Conservation (phyloP, 176 grass and related monocot species). For the Zea luxurians region DNA sequence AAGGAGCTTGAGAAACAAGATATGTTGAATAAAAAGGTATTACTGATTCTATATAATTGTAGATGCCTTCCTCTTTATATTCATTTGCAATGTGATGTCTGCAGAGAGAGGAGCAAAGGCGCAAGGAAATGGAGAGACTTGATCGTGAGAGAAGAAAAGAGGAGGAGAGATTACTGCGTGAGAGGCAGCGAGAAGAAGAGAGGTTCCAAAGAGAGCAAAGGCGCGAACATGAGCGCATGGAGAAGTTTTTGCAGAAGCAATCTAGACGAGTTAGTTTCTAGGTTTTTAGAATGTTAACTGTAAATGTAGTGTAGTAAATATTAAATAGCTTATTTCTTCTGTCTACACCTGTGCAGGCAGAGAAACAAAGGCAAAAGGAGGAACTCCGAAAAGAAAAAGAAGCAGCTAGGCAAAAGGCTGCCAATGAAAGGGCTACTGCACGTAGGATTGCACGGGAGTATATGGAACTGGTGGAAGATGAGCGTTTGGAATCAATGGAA, state of each 20-base stretch:
- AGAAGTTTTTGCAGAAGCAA: slow-evolving; percentile 87
- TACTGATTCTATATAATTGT: slow-evolving; percentile 22
- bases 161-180: slow-evolving; percentile 84
- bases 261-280: slow-evolving; percentile 65
- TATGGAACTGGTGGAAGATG: slow-evolving; percentile 95
- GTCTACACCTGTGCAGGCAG: slow-evolving; percentile 54
- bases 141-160: slow-evolving; percentile 97
- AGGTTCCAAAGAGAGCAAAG: slow-evolving; percentile 82
- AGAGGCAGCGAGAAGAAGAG: slow-evolving; percentile 93
- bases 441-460: slow-evolving; percentile 92
- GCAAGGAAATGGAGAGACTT: slow-evolving; percentile 93
- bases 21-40: slow-evolving; percentile 86
- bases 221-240: slow-evolving; percentile 81
- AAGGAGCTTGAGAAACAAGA: slow-evolving; percentile 99
- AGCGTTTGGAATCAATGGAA: slow-evolving; percentile 95
- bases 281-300: slow-evolving; percentile 29
- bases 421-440: slow-evolving; percentile 85
- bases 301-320: slow-evolving; percentile 15
- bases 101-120: slow-evolving; percentile 88
- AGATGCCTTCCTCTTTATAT: slow-evolving; percentile 19
- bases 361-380: slow-evolving; percentile 94
- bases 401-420: slow-evolving; percentile 78
- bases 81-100: slow-evolving; percentile 35
- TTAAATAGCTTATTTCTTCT: slow-evolving; percentile 9
- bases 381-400: slow-evolving; percentile 90